Evolutionary conservation across 164 flowering plant genomes (phyloP), one percentile per base, ranked within the genome.

Genomic region (Macadamia integrifolia): DNA sequence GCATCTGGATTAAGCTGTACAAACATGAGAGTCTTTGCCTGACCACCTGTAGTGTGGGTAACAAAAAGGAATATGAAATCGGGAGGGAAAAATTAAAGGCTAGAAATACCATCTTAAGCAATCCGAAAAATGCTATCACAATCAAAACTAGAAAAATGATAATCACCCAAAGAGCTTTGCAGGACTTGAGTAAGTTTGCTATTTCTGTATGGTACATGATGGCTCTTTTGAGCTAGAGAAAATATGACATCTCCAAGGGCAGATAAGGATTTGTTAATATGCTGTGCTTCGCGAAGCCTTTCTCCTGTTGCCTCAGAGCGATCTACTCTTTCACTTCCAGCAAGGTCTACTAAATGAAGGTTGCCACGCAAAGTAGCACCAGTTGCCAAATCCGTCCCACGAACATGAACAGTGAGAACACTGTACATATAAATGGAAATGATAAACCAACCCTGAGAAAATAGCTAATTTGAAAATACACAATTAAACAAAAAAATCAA

Each of bases 111-210:
- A 64, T 30, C 13, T 46, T 46, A 46, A 46, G 9, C 50, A 46
- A 46, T 46, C 50, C 13, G 9, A 46, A 46, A 46, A 1, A 35
- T 35, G 40, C 40, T 35, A 35, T 35, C 40, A 35, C 40, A 35
- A 35, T 35, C 40, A 32, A 42, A 46, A 62, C 40, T n/a, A 72
- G 28, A 59, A 62, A 35, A n/a, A 28, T 6, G 66, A 62, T 5
- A 57, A 56, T 52, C 84, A 94, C 99, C 99, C 57, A 95, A 74
- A 79, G 99, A 92, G 72, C 84, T 83, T 74, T 95, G 98, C 50
- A 95, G 97, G 60, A 95, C 81, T 82, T 95, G 99, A 75, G 99
- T 95, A 49, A 95, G 88, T 80, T 95, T 95, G 89, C 99, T 92
- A 67, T 95, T 95, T 69, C 99, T 71, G 68, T 90, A 95, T 29